A percentile compares a stretch with the other conserved stretches of the same genome.
These are phyloP conservation scores for Groenewaldozyma salmanticensis DNA, from an alignment of 805 yeast species.

Conservation along the genomic window DNA sequence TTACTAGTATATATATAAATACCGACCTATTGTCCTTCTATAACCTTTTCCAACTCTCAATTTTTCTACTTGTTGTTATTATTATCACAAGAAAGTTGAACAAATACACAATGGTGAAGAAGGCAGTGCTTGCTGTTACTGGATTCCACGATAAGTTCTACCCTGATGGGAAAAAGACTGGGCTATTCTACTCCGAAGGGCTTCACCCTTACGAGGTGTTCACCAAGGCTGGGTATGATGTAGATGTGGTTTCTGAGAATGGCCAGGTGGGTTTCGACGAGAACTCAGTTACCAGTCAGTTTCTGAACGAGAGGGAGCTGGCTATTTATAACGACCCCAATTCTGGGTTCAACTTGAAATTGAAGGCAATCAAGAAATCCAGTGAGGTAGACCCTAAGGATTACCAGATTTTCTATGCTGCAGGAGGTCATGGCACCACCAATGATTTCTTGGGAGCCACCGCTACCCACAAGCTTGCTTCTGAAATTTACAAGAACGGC, in stretches of 20 bases:
- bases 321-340: constrained; percentile 30
- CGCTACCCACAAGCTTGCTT: constrained; percentile 37
- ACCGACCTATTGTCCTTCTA: too few species aligned
- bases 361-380: constrained; percentile 37
- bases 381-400: constrained; percentile 39
- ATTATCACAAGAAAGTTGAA: too few species aligned
- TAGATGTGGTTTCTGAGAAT: constrained; percentile 48
- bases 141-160: constrained; percentile 33
- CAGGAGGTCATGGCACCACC: constrained; percentile 58
- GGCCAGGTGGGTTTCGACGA: constrained; percentile 52
- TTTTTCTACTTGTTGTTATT: not conserved
- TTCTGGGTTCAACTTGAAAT: constrained; percentile 32
- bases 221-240: constrained; percentile 39
- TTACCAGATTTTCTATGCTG: constrained; percentile 47
- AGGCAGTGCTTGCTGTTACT: constrained; percentile 15
- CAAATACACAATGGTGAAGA: constrained; percentile 4
- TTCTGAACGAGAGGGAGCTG: constrained; percentile 37
- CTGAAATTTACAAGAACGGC: constrained; percentile 37
- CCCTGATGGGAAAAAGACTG: constrained; percentile 51
- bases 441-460: constrained; percentile 49
- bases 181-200: constrained; percentile 50
- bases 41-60: too few species aligned
- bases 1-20: too few species aligned
- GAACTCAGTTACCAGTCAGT: constrained; percentile 37
- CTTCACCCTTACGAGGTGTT: constrained; percentile 47